These are phyloP conservation scores for Ophiostoma ulmi DNA, from an alignment of 2,329 filamentous ascomycete genomes.

Conservation along the genomic window DNA sequence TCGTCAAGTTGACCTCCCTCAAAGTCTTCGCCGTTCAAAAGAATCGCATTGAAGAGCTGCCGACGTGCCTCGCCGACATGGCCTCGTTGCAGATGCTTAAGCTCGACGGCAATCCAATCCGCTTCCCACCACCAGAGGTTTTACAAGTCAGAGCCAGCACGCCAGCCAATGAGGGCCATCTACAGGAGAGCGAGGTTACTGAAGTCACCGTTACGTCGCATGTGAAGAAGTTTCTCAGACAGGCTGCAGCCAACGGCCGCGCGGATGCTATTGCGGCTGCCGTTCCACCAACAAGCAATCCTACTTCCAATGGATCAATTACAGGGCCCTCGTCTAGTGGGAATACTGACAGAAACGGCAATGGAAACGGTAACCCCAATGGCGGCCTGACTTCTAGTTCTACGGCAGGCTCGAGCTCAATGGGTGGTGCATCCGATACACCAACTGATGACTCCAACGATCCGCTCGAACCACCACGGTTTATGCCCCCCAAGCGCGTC, in stretches of 20 bases:
- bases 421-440: slow-evolving; percentile 40
- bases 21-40: slow-evolving; percentile 85
- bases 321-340: slow-evolving; percentile 17
- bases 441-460: slow-evolving; percentile 63
- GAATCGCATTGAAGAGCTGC: slow-evolving; percentile 80
- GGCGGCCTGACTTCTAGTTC: slow-evolving; percentile 18
- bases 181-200: slow-evolving; percentile 60
- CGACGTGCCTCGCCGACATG: slow-evolving; percentile 82
- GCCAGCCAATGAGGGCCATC: slow-evolving; percentile 50
- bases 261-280: neutral
- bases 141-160: slow-evolving; percentile 54
- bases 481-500: slow-evolving; percentile 53
- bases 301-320: slow-evolving; percentile 11
- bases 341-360: neutral
- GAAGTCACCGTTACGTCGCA: slow-evolving; percentile 56
- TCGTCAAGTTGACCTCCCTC: slow-evolving; percentile 73
- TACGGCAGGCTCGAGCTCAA: neutral
- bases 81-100: slow-evolving; percentile 82
- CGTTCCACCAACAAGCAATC: neutral
- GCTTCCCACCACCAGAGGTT: slow-evolving; percentile 68
- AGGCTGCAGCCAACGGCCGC: slow-evolving; percentile 33
- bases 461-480: slow-evolving; percentile 71
- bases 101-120: slow-evolving; percentile 80
- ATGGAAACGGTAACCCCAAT: neutral
- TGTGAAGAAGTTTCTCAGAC: slow-evolving; percentile 57